A percentile compares a stretch with the other conserved stretches of the same genome.
Conservation (phyloP, 1,139 yeast genomes). For the Geotrichum phurueaensis region DNA sequence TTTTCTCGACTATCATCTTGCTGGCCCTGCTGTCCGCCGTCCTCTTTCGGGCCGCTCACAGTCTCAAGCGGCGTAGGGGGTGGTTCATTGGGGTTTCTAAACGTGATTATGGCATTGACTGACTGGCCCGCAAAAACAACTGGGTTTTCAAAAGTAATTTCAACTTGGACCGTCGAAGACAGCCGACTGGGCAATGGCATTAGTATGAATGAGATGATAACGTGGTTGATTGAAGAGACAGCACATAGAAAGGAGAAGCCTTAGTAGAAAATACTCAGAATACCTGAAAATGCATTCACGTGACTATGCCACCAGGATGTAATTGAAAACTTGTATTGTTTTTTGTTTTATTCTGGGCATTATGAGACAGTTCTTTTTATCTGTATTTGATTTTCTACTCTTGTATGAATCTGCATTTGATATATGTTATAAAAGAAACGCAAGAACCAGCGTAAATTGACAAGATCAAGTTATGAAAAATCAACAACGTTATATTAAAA, state of each 20-base stretch:
- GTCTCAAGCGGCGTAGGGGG: conserved; percentile 7
- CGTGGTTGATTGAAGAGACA: background rate
- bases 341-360: too few species aligned
- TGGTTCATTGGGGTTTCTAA: conserved; percentile 25
- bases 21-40: background rate
- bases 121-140: conserved; percentile 40
- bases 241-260: background rate
- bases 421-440: too few species aligned
- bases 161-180: conserved; percentile 31
- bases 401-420: too few species aligned
- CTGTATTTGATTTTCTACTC: too few species aligned
- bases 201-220: background rate
- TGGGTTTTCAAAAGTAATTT: conserved; percentile 38
- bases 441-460: too few species aligned
- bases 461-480: too few species aligned
- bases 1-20: background rate
- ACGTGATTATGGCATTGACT: conserved; percentile 33
- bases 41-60: background rate
- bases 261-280: background rate
- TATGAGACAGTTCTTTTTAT: too few species aligned
- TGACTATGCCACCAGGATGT: background rate
- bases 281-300: background rate
- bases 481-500: too few species aligned
- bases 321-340: too few species aligned
- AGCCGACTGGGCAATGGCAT: conserved; percentile 4